Evolutionary conservation across 2,329 filamentous ascomycete genomes (phyloP), one percentile per base, ranked within the genome.

Genomic region (Teratosphaeria viscida): DNA sequence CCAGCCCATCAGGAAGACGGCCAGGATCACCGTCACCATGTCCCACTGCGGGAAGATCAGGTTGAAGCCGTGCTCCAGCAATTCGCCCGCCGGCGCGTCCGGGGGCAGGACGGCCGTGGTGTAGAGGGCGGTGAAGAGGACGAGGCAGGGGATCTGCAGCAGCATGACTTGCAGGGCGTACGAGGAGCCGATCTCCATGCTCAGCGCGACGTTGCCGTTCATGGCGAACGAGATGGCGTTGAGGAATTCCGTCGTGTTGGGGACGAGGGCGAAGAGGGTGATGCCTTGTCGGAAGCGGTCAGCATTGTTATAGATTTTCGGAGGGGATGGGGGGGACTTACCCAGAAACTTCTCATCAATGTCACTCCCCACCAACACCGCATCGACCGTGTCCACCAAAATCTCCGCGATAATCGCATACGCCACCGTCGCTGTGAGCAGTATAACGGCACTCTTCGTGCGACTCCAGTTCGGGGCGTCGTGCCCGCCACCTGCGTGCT

Each of bases 221-320:
- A 99, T 99, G 58, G 94, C 94, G 73, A 99, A 99, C 0, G 92
- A 96, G 61, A 99, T 99, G 72, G 92, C 94, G 75, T 99, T 99
- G 86, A 99, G 74, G 72, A 99, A 99, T 72, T 99, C 94, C 1
- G 94, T 99, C 1, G 94, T 97, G 77, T 99, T 99, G 12, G 94
- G 94, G 7, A 99, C 95, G 63, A 99, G 80, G 5, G 95, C 92
- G 74, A 99, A 99, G 54, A 99, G 79, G 1, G 94, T 97, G 65
- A 99, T 95, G 37, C 43, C 43, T 19, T 49, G n/a, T 3, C 43
- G 19, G n/a, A 8, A n/a, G 5, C 14, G 5, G 14, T 49, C 14
- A 19, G 14, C 43, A 49, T 6, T 4, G 14, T 23, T 23, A 23
- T 23, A 23, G 23, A 23, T 23, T 23, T 23, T 23, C 23, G 14